Base-by-base conservation (phyloP, 768 basidiomycete genomes). In the Lactarius sp. region DNA sequence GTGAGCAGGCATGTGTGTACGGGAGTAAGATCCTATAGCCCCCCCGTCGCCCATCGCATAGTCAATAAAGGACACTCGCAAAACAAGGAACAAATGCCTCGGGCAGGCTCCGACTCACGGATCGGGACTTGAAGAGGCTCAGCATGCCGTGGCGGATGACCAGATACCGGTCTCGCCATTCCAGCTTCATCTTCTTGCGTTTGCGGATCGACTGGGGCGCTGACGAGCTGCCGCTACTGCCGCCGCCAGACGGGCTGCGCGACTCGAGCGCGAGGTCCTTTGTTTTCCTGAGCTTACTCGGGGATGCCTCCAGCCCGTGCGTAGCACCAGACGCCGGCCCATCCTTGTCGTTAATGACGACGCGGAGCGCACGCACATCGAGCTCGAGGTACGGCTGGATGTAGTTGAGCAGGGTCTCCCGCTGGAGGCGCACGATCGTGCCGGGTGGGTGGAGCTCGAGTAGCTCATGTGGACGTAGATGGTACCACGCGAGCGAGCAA, bases 81-180 rank as follows among this genome's bases (percentile, higher is more conserved):
- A 49, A 22, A 44, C n/a, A 20, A 5, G 36, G 1, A n/a, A 5
- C 4, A 27, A 54, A 37, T 31, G 36, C 56, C n/a, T 4, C 54
- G n/a, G n/a, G 14, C 46, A 41, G 3, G 3, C 79, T 54, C 67
- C 20, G 18, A 76, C 80, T 59, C 68, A 87, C 88, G 63, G 78
- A 73, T 34, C 80, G 77, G 31, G 80, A 77, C 68, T 80, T 83
- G 68, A 77, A 83, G 16, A 90, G 70, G 56, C 73, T 77, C n/a
- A 90, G 71, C 22, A 76, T 69, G 0, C 85, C 86, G 27, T 83
- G 79, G 58, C 78, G 75, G 34, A 90, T 79, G n/a, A 87, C 76
- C 50, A 84, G 75, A 82, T 85, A 87, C 4, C 85, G 74, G 18
- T 82, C 77, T 49, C 80, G 78, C 88, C 88, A 90, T 55, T 86